Conservation (phyloP, 1,284 basidiomycete species). For the Sanguinoderma infundibulare region DNA sequence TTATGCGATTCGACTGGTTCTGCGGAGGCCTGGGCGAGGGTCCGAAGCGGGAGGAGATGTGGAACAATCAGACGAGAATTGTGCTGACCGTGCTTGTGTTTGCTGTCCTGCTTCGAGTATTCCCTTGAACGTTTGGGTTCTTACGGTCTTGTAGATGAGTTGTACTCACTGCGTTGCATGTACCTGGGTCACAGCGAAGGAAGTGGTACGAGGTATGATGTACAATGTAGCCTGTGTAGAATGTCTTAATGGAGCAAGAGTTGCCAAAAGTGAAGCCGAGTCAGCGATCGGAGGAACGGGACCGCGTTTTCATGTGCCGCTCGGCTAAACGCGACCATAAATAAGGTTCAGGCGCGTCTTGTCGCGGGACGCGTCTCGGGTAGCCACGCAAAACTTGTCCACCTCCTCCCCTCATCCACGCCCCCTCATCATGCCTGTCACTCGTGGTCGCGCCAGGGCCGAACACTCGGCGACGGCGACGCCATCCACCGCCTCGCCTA, state of each 20-base stretch:
- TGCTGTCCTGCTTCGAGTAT: background rate
- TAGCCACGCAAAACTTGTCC: conserved; percentile 22
- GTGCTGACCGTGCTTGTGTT: conserved; percentile 13
- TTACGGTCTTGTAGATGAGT: background rate
- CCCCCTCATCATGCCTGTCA: conserved; percentile 22
- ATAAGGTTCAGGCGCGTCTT: conserved; percentile 30
- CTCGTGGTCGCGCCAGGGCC: conserved; percentile 29
- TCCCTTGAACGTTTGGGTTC: background rate
- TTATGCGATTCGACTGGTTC: conserved; percentile 61
- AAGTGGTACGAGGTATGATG: too few species aligned
- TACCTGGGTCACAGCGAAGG: too few species aligned
- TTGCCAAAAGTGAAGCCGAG: background rate
- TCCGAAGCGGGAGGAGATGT: conserved; percentile 47
- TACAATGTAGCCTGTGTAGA: background rate
- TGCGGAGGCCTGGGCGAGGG: conserved; percentile 44
- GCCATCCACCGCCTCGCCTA: conserved; percentile 43
- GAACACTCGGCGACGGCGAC: conserved; percentile 34
- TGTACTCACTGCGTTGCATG: background rate
- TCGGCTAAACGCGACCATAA: conserved; percentile 26
- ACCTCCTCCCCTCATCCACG: conserved; percentile 4
- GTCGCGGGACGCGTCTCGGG: conserved; percentile 25
- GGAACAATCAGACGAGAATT: conserved; percentile 40
- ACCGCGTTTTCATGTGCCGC: conserved; percentile 13
- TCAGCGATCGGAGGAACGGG: background rate
- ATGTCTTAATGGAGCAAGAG: background rate